A percentile compares a stretch with the other conserved stretches of the same genome.
Conservation (phyloP, 2,329 filamentous ascomycete genomes). For the Thielaviopsis euricoi region DNA sequence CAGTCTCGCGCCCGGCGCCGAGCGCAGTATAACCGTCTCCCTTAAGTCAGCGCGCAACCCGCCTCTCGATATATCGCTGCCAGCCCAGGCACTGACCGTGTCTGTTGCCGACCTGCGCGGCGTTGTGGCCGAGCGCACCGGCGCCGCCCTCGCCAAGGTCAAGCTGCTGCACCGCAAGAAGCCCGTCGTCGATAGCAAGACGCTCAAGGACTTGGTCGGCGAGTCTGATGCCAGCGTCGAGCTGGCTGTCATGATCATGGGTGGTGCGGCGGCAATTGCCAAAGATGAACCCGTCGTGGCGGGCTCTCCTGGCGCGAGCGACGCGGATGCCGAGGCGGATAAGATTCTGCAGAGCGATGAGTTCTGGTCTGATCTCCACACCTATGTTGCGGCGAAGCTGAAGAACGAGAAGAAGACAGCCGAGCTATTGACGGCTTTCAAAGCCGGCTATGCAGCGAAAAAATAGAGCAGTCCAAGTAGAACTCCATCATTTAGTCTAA, state of each 20-base stretch:
- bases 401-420: slow-evolving; percentile 52
- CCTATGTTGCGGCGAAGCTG: slow-evolving; percentile 63
- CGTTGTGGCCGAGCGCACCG: slow-evolving; percentile 44
- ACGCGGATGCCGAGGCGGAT: slow-evolving; percentile 27
- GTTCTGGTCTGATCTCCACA: slow-evolving; percentile 78
- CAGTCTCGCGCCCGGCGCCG: slow-evolving; percentile 32
- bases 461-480: slow-evolving; percentile 13
- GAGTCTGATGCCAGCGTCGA: slow-evolving; percentile 40
- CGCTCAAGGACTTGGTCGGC: slow-evolving; percentile 53
- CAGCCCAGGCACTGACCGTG: slow-evolving; percentile 46
- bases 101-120: slow-evolving; percentile 67
- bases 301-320: slow-evolving; percentile 22
- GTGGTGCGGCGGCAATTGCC: slow-evolving; percentile 37
- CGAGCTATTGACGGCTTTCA: slow-evolving; percentile 51
- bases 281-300: slow-evolving; percentile 19
- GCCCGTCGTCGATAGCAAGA: slow-evolving; percentile 62
- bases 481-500: neutral
- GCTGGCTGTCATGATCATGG: slow-evolving; percentile 77
- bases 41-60: slow-evolving; percentile 68
- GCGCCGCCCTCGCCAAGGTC: slow-evolving; percentile 58
- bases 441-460: slow-evolving; percentile 47
- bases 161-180: slow-evolving; percentile 80
- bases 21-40: slow-evolving; percentile 38
- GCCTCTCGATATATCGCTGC: slow-evolving; percentile 48
- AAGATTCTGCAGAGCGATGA: slow-evolving; percentile 44